A percentile compares a stretch with the other conserved stretches of the same genome.
phyloP scores from a whole-genome alignment of 164 flowering plant genomes.

The Echeveria elegans region DNA sequence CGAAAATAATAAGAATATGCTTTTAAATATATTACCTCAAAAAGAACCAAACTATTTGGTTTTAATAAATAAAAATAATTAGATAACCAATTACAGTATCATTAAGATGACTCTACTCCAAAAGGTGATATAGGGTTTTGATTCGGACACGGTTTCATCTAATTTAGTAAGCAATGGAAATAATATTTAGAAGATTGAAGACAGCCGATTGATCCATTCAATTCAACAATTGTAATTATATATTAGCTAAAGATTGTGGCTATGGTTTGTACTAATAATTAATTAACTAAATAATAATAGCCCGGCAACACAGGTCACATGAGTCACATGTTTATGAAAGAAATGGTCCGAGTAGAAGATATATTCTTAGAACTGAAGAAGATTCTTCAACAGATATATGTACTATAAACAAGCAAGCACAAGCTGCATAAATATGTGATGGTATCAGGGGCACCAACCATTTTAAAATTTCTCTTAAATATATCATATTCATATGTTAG shows the following conservation, averaged over 20 bases:
- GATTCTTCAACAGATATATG: background rate
- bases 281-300: background rate
- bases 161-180: no score
- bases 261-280: no score
- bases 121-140: background rate
- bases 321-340: slow-evolving; percentile 1
- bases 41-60: no score
- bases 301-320: background rate
- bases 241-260: no score
- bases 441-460: slow-evolving; percentile 1
- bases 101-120: background rate
- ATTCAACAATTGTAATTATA: no score
- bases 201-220: background rate
- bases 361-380: background rate
- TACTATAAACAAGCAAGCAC: background rate
- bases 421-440: background rate
- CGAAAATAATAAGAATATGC: no score
- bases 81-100: no score
- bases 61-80: no score
- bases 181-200: background rate
- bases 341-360: slow-evolving; percentile 1
- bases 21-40: background rate
- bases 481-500: no score
- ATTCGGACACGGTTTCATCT: background rate
- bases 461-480: background rate